These are phyloP conservation scores for Aspergillus alliaceus DNA, from an alignment of 2,329 filamentous ascomycete genomes.

Conservation along the genomic window DNA sequence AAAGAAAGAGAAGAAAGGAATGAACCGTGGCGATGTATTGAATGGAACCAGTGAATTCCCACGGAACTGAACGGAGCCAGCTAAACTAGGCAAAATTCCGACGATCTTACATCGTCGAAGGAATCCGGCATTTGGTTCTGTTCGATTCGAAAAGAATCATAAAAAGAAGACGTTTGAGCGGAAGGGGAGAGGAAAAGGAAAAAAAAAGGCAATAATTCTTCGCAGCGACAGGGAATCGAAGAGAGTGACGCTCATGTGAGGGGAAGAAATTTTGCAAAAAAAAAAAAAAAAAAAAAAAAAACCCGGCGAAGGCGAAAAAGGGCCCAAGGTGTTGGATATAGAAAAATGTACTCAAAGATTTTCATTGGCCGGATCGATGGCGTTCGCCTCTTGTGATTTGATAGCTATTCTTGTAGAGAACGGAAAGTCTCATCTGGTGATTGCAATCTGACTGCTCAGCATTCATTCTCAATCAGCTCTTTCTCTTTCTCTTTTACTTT, in stretches of 20 bases:
- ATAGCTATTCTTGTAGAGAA: neutral
- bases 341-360: slow-evolving; percentile 4
- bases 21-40: slow-evolving; percentile 12
- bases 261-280: neutral
- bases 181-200: slow-evolving; percentile 1
- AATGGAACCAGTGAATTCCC: slow-evolving; percentile 11
- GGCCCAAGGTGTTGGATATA: neutral
- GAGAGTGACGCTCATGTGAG: neutral
- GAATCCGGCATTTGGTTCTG: neutral
- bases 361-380: slow-evolving; percentile 2
- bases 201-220: neutral
- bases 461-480: no score
- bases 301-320: neutral
- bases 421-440: neutral
- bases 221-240: neutral
- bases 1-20: neutral
- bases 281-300: neutral
- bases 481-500: no score
- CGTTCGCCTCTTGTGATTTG: neutral
- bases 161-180: no score
- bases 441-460: slow-evolving; percentile 3
- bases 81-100: neutral
- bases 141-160: neutral
- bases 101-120: neutral
- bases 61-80: slow-evolving; percentile 10